phyloP scores from a whole-genome alignment of 495 filamentous ascomycete species.

The Hypoxylon cercidicola region DNA sequence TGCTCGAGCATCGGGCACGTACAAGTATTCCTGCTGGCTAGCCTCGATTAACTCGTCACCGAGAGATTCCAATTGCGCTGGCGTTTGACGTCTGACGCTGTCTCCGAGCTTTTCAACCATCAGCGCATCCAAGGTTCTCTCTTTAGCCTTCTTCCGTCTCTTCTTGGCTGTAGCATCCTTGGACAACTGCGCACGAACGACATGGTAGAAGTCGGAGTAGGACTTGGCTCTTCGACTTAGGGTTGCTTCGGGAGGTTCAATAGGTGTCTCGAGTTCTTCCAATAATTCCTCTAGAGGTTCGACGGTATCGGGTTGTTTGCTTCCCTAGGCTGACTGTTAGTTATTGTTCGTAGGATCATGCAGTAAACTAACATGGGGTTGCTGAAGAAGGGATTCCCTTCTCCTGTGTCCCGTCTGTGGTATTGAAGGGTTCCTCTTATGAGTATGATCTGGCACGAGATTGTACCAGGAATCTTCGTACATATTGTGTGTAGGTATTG shows the following conservation, averaged over 20 bases:
- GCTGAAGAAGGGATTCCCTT: conserved; percentile 72
- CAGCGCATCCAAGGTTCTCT: conserved; percentile 57
- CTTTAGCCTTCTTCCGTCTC: conserved; percentile 49
- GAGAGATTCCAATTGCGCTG: conserved; percentile 61
- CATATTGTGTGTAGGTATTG: conserved; percentile 55
- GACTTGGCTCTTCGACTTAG: conserved; percentile 75
- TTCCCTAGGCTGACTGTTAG: conserved; percentile 47
- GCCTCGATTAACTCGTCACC: conserved; percentile 76
- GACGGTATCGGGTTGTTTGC: conserved; percentile 50
- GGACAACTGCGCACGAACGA: conserved; percentile 64
- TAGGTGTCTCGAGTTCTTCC: conserved; percentile 61
- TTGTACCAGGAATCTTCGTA: conserved; percentile 82
- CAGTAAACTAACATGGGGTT: conserved; percentile 68
- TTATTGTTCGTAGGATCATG: conserved; percentile 18
- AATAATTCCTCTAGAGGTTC: conserved; percentile 57
- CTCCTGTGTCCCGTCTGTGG: conserved; percentile 64
- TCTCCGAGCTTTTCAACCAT: conserved; percentile 58
- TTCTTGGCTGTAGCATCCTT: conserved; percentile 57
- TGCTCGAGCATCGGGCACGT: conserved; percentile 42
- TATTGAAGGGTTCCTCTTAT: conserved; percentile 54
- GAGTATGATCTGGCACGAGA: conserved; percentile 65
- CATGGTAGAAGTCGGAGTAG: conserved; percentile 77
- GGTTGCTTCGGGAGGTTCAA: conserved; percentile 70
- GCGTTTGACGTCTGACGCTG: conserved; percentile 56
- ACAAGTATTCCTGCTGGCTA: conserved; percentile 89